Base-by-base conservation (phyloP, 352 stramenopile species). In the Globisporangium iwayamae region DNA sequence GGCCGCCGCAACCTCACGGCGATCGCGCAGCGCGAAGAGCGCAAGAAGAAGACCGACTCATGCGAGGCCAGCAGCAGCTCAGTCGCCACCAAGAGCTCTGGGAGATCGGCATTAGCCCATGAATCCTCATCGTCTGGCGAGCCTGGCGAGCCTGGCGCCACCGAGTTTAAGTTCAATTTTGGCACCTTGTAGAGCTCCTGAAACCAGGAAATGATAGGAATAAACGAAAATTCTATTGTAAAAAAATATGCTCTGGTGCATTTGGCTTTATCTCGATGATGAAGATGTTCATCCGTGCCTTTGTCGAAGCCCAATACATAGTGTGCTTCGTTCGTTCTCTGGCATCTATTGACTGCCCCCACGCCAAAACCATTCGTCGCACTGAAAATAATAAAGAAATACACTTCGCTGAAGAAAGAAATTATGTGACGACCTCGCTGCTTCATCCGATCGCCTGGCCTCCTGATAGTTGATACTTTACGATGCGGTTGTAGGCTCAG, bases 1-100 rank as follows among this genome's bases (percentile, higher is more conserved):
- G 82, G 82, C 11, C 71, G 78, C 6, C 79, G 79, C 43, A 89
- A 91, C 46, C 56, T 86, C 46, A 63, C 70, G 2, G 82, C 82
- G 0, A 82, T 70, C 8, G 72, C 76, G 11, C 82, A 86, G 50
- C 78, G 78, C 13, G 70, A 82, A 46, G 72, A 74, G 47, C 76
- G 78, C 30, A 72, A 73, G 48, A 70, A 72, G 47, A 43, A 66
- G 41, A 36, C 2, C 2, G 16, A 22, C 6, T 5, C 43, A 22
- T 5, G 16, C 9, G 43, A 22, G 4, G 10, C 18, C 18, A 11
- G 1, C 43, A 20, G 7, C 16, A 48, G 43, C 43, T 48, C 43
- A 48, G 43, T 22, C 43, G n/a, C 43, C 14, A 10, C 16, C 6
- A 22, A 48, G 41, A n/a, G 11, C 11, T 11, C 13, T 46, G 39